Evolutionary conservation across 305 asterid genomes (phyloP).

Genomic region (Rubia tinctorum): DNA sequence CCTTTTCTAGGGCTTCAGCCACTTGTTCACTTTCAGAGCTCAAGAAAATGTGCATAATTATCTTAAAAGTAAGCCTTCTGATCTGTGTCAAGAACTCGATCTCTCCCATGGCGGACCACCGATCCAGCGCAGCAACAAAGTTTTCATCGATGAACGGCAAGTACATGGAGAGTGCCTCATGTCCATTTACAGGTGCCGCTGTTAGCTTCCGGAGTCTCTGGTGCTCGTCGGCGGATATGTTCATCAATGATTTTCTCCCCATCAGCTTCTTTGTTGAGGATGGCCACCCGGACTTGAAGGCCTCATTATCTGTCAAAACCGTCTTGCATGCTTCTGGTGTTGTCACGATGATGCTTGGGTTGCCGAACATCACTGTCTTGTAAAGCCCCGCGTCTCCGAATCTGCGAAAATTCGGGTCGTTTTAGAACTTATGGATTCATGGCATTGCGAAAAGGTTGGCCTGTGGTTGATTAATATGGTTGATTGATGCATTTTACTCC

Average conservation of each 20-base stretch:
- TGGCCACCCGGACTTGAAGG: slow-evolving; percentile 71
- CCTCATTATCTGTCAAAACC: slow-evolving; percentile 61
- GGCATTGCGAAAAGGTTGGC: no score
- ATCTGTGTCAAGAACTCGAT: slow-evolving; percentile 66
- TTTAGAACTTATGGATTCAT: no score
- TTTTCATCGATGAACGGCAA: slow-evolving; percentile 58
- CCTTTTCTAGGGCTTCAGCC: slow-evolving; percentile 57
- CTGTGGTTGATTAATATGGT: no score
- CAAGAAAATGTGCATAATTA: slow-evolving; percentile 76
- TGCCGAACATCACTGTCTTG: slow-evolving; percentile 74
- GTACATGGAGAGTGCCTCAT: no score
- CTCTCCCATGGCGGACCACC: slow-evolving; percentile 68
- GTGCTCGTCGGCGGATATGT: slow-evolving; percentile 60
- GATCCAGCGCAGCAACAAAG: slow-evolving; percentile 41
- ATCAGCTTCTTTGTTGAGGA: slow-evolving; percentile 62
- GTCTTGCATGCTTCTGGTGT: slow-evolving; percentile 61
- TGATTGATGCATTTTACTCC: no score
- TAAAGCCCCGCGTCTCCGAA: slow-evolving; percentile 67
- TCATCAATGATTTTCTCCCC: slow-evolving; percentile 65
- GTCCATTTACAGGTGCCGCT: no score
- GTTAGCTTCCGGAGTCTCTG: slow-evolving; percentile 57
- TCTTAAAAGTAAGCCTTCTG: slow-evolving; percentile 62
- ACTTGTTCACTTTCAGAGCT: slow-evolving; percentile 58
- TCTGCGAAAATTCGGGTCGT: no score
- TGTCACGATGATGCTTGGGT: slow-evolving; percentile 69